Conservation (phyloP, 306 rosid species). For the Quercus mongolica region DNA sequence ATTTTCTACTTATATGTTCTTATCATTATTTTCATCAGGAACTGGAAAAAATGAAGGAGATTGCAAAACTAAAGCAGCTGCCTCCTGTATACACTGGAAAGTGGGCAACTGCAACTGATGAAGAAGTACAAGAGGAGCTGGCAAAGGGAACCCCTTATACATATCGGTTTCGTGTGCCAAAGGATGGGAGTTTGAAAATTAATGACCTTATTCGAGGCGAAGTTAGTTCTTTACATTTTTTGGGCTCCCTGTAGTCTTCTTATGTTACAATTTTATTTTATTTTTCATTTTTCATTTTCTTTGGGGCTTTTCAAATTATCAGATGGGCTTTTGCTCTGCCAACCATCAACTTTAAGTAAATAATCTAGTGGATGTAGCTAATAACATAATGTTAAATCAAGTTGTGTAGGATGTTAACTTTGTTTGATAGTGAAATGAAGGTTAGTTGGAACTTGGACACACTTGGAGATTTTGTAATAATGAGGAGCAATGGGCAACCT, state of each 20-base stretch:
- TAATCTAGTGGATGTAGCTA: not conserved
- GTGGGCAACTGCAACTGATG: slow-evolving; percentile 69
- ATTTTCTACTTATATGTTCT: not conserved
- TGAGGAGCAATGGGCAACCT: slow-evolving; percentile 99
- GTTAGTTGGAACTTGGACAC: slow-evolving; percentile 98
- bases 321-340: not conserved
- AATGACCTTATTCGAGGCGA: slow-evolving; percentile 85
- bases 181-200: slow-evolving; percentile 77
- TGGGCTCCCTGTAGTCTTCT: not conserved
- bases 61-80: slow-evolving; percentile 64
- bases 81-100: slow-evolving; percentile 91
- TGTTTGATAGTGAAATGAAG: slow-evolving; percentile 83
- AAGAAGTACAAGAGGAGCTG: slow-evolving; percentile 71
- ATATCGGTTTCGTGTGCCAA: slow-evolving; percentile 78
- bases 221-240: slow-evolving; percentile 42
- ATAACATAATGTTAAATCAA: slow-evolving; percentile 2
- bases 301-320: not conserved
- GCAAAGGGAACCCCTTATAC: slow-evolving; percentile 72
- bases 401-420: slow-evolving; percentile 41
- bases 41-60: slow-evolving; percentile 89
- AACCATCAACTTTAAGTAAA: not conserved
- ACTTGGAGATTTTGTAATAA: slow-evolving; percentile 93
- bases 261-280: not conserved
- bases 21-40: slow-evolving; percentile 44
- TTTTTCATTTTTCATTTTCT: not conserved